Base-by-base conservation (phyloP, 2,329 filamentous ascomycete species). In the Hypoxylon rubiginosum region DNA sequence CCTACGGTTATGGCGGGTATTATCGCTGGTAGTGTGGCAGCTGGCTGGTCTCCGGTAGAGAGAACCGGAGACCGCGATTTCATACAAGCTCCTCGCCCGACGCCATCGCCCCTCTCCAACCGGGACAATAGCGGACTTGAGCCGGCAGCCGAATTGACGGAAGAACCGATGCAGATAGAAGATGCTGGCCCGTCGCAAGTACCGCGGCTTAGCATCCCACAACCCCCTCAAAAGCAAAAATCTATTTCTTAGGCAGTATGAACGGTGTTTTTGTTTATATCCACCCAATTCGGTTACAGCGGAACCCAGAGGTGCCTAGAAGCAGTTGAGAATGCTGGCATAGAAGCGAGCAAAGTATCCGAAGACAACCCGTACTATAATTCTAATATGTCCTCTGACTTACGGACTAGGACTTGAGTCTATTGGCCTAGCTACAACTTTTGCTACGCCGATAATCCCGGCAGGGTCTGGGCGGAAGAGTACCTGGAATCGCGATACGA, bases 1-100 rank as follows among this genome's bases (percentile, higher is more conserved):
- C 90, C 91, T 1, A 89, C 90, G 7, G 91, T 93, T 66, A 94
- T 94, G 92, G 91, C 92, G n/a, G 92, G 92, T 66, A 90, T 94
- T 62, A 88, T 94, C 53, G 92, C 91, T 8, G 92, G 91, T 46
- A 91, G 90, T 73, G 87, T 94, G 34, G 91, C 89, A 34, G 91
- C 89, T 13, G 91, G 90, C 30, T 94, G 91, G 91, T 92, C 91
- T 51, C 92, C 92, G 0, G 86, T 89, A 58, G 89, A 90, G 64
- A 80, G 78, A 52, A 75, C 72, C 17, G 79, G 78, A 54, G 73
- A 75, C 5, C 73, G 77, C 28, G 79, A 80, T 54, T 80, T 80
- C 58, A 73, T 72, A 17, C 75, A 77, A 57, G 75, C 76, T 56
- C 77, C 75, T 43, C 75, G 75, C 13, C 72, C 76, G 28, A 66